These are phyloP conservation scores for Fusarium devonianum DNA, from an alignment of 2,329 filamentous ascomycete species.

Conservation along the genomic window DNA sequence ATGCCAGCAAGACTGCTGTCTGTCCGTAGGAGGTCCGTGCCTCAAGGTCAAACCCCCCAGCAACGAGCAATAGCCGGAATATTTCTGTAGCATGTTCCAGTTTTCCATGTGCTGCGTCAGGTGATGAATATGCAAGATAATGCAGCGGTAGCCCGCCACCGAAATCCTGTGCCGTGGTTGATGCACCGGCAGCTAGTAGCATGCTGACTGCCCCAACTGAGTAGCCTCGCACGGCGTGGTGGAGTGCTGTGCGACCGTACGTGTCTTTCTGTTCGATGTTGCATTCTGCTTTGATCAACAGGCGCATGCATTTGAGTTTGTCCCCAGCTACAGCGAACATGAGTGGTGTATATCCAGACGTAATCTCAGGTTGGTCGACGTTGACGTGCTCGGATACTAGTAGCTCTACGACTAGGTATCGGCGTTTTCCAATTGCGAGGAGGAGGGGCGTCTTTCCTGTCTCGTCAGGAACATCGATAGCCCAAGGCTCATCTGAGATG, in stretches of 20 bases:
- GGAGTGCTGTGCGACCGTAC: neutral
- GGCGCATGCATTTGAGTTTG: neutral
- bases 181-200: conserved; percentile 2
- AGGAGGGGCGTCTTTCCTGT: neutral
- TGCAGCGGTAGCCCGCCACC: neutral
- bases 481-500: neutral
- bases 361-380: neutral
- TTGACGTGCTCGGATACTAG: neutral
- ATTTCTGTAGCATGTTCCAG: too few species aligned
- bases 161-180: neutral
- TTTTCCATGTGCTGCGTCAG: too few species aligned
- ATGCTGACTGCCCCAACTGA: neutral
- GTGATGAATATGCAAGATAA: neutral
- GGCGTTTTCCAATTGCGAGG: neutral
- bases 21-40: too few species aligned
- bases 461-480: neutral
- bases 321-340: neutral
- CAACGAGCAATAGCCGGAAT: too few species aligned
- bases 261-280: neutral
- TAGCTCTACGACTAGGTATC: neutral
- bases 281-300: neutral
- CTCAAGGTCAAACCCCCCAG: too few species aligned
- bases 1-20: too few species aligned
- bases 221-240: neutral
- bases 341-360: neutral